Conservation (phyloP, 768 basidiomycete species). For the Lentinula sp. region DNA sequence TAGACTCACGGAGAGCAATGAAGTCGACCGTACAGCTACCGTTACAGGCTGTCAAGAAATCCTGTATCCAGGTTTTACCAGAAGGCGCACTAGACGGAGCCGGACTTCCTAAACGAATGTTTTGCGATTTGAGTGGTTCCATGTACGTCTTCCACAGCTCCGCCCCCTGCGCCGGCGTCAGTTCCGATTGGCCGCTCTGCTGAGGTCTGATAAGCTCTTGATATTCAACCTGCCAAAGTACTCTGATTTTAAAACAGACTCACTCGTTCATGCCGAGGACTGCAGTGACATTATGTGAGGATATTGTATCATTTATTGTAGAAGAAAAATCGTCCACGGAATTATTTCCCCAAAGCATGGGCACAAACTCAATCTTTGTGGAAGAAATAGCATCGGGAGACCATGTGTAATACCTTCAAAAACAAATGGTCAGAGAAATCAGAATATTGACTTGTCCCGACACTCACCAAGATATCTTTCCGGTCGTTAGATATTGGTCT, state of each 20-base stretch:
- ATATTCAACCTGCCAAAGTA: neutral
- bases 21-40: slow-evolving; percentile 52
- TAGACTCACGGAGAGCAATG: slow-evolving; percentile 42
- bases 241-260: slow-evolving; percentile 20
- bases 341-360: slow-evolving; percentile 47
- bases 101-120: slow-evolving; percentile 46
- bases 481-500: slow-evolving; percentile 33
- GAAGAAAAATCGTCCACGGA: slow-evolving; percentile 32
- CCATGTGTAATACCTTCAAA: slow-evolving; percentile 49
- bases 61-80: slow-evolving; percentile 49
- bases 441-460: neutral
- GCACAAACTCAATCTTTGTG: slow-evolving; percentile 45
- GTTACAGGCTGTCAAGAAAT: slow-evolving; percentile 44
- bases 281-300: slow-evolving; percentile 28
- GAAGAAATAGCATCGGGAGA: slow-evolving; percentile 22
- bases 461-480: slow-evolving; percentile 45
- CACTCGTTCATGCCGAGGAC: slow-evolving; percentile 53
- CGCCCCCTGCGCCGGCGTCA: slow-evolving; percentile 42
- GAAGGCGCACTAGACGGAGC: slow-evolving; percentile 45
- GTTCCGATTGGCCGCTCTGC: slow-evolving; percentile 40
- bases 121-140: slow-evolving; percentile 40
- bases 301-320: slow-evolving; percentile 35
- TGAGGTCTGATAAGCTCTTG: slow-evolving; percentile 16
- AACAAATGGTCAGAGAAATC: neutral
- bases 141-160: slow-evolving; percentile 45